Conservation (phyloP, 2,329 filamentous ascomycete species). For the Colletotrichum destructivum region DNA sequence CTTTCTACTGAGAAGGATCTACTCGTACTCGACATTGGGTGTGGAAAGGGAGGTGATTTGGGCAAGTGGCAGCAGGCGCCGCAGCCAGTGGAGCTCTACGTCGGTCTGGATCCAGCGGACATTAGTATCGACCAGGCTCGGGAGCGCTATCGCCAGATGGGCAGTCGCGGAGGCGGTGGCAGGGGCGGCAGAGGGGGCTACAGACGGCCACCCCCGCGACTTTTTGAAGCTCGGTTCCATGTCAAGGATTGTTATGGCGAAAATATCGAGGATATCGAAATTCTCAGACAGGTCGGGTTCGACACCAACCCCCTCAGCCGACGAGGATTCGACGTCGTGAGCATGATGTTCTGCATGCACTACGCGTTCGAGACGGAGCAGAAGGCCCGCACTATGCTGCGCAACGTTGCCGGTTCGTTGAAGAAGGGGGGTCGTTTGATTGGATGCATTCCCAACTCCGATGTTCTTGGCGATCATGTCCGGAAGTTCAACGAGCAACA, state of each 20-base stretch:
- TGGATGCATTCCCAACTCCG: conserved; percentile 96
- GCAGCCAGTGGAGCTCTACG: conserved; percentile 92
- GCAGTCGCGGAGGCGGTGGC: conserved; percentile 69
- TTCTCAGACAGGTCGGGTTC: conserved; percentile 90
- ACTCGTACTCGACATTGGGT: conserved; percentile 92
- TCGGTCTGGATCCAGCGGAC: conserved; percentile 93
- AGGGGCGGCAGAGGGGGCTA: conserved; percentile 69
- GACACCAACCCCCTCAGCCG: conserved; percentile 80
- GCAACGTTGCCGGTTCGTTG: conserved; percentile 89
- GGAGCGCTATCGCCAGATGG: conserved; percentile 85
- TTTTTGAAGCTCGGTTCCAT: conserved; percentile 90
- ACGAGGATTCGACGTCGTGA: conserved; percentile 94
- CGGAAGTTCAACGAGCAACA: conserved; percentile 78
- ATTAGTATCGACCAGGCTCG: conserved; percentile 92
- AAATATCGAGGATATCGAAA: conserved; percentile 83
- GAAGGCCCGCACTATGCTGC: conserved; percentile 92
- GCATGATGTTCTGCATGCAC: conserved; percentile 99
- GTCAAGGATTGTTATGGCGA: conserved; percentile 95
- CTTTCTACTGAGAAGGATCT: conserved; percentile 72
- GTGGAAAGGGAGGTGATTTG: conserved; percentile 95
- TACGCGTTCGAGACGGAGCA: conserved; percentile 96
- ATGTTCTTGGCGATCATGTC: conserved; percentile 87
- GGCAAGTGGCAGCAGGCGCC: conserved; percentile 97
- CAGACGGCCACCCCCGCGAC: conserved; percentile 64
- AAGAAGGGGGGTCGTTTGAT: conserved; percentile 97